These are phyloP conservation scores for Violaceomyces palustris DNA, from an alignment of 1,284 basidiomycete genomes.

Conservation along the genomic window DNA sequence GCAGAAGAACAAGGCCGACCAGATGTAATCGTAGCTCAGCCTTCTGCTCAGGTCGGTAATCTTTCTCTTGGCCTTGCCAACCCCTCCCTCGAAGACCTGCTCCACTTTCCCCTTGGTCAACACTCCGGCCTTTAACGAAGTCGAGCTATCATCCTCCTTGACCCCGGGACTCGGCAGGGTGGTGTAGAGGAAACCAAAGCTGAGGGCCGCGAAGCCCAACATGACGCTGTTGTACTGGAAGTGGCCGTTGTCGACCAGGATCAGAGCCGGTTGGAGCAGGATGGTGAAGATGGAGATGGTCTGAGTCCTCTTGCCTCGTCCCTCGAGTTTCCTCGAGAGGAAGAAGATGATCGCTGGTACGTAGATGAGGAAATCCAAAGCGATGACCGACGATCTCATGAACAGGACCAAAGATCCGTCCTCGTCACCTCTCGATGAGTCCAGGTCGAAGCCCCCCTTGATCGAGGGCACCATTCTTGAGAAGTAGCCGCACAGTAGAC, in stretches of 20 bases:
- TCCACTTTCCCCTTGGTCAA: too few species aligned
- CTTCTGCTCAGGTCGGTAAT: constrained; percentile 38
- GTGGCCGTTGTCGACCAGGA: constrained; percentile 83
- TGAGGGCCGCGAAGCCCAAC: constrained; percentile 44
- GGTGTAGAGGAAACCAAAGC: constrained; percentile 42
- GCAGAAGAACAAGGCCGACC: constrained; percentile 76
- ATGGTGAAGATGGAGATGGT: constrained; percentile 56
- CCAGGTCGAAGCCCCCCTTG: constrained; percentile 60
- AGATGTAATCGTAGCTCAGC: constrained; percentile 57
- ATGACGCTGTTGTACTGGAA: constrained; percentile 63
- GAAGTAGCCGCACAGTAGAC: constrained; percentile 21
- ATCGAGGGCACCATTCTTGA: constrained; percentile 18
- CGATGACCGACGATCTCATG: constrained; percentile 73
- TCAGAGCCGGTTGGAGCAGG: constrained; percentile 73
- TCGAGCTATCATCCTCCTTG: too few species aligned
- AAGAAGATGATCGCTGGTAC: constrained; percentile 60
- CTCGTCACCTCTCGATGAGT: constrained; percentile 72
- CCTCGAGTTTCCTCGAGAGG: constrained; percentile 32
- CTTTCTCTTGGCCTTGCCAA: neutral
- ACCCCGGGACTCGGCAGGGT: constrained; percentile 40
- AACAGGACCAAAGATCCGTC: constrained; percentile 60
- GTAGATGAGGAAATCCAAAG: constrained; percentile 68
- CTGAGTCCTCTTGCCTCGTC: constrained; percentile 39
- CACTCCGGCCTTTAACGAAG: too few species aligned
- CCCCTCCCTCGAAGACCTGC: too few species aligned